Evolutionary conservation across 805 yeast species (phyloP), one percentile per base, ranked within the genome.

Genomic region (Candida sithepensis): DNA sequence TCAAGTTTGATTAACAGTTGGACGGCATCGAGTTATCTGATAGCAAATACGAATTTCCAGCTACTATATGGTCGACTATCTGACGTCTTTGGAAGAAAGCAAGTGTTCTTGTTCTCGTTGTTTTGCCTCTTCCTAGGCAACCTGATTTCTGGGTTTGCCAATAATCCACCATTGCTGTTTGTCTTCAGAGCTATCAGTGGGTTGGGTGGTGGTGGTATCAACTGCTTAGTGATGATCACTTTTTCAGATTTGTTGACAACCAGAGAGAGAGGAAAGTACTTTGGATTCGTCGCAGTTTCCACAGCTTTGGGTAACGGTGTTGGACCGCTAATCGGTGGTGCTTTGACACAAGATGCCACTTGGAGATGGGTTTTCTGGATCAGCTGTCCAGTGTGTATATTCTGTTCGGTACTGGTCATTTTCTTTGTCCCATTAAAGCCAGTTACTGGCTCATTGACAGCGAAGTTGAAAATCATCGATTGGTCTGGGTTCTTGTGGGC

Each of bases 321-420:
- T 14, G 85, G 84, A 0, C 85, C 85, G 0, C 68, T 81, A 36
- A 54, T 78, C 7, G 79, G 80, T 67, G 77, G 82, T n/a, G 74
- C 69, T 0, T 70, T 78, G 48, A 68, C 77, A 7, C 63, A 70
- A 46, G 57, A 61, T 37, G 68, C 73, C 2, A 50, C 63, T 4
- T 81, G 85, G 85, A 66, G 82, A 45, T 69, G 75, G 61, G 75
- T 78, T 47, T 81, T 78, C 54, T 76, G 74, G 56, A 59, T 73
- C 42, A 64, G 75, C 57, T 63, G 75, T 18, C 80, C 84, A 3
- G 46, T 71, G 22, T 49, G 52, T 19, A 43, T 56, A 6, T 39
- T 43, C 9, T 49, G 56, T 18, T 47, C 47, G 2, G n/a, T 50
- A 2, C 30, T 54, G 22, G 52, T 50, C 22, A 13, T 55, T 21